Base-by-base conservation (phyloP, 805 yeast genomes). In the Pichia ethanolica region DNA sequence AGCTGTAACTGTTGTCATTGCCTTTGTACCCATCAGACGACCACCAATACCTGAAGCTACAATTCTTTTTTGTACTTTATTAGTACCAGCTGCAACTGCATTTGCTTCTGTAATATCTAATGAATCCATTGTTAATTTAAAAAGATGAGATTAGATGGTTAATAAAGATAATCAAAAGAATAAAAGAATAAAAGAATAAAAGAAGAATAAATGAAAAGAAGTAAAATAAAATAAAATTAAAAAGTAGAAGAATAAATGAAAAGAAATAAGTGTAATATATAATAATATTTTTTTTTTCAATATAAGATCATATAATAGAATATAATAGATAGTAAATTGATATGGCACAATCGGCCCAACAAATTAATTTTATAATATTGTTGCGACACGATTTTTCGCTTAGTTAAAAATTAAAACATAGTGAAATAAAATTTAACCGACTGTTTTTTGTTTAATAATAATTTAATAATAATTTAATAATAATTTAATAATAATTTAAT, bases 1-100 rank as follows among this genome's bases (percentile, higher is more conserved):
- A 39, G 86, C 87, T 40, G 86, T 79, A 28, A 83, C 82, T 39
- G 74, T 71, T 26, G 82, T 83, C 74, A 85, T 74, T 39, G 79
- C 77, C 63, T 85, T 84, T 45, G 91, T 83, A 36, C 95, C 95
- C 95, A 86, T 86, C 59, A 86, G 70, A 44, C 71, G 71, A 39
- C 93, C 93, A 45, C 89, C 85, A 43, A 79, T 67, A 47, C 85
- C 85, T 20, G 89, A 86, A 49, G 89, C 89, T 44, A 85, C 91
- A 46, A 85, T 80, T 67, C 91, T 77, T 46, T 79, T 81, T 49
- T 73, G 72, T 59, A 79, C 75, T 63, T 81, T 83, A 71, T 85
- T 80, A 48, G 87, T 78, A 56, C 95, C 95, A 10, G 93, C 86
- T 14, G 95, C 95, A 53, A 86, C 75, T 43, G 87, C 81, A 66